Evolutionary conservation across 495 filamentous ascomycete species (phyloP).

Genomic region (Talaromyces adpressus): DNA sequence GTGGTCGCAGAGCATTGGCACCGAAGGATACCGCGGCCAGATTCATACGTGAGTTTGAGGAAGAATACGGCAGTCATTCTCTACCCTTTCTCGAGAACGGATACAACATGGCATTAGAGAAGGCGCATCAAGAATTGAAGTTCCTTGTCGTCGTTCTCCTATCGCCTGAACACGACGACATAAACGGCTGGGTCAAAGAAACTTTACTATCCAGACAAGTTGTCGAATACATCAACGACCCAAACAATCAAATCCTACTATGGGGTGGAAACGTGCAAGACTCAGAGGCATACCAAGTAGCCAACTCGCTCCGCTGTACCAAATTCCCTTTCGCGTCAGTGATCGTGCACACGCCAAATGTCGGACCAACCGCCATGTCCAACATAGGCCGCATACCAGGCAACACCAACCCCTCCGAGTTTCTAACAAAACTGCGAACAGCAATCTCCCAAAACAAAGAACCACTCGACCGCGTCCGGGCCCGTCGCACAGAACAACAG

Average conservation of each 20-base stretch:
- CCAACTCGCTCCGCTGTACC: slow-evolving; percentile 71
- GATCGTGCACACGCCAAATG: slow-evolving; percentile 73
- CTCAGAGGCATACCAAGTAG: slow-evolving; percentile 87
- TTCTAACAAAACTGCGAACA: slow-evolving; percentile 62
- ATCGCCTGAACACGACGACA: slow-evolving; percentile 91
- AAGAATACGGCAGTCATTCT: slow-evolving; percentile 69
- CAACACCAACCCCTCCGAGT: slow-evolving; percentile 54
- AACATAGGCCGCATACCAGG: slow-evolving; percentile 71
- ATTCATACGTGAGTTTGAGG: slow-evolving; percentile 88
- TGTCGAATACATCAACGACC: slow-evolving; percentile 61
- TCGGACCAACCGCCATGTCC: slow-evolving; percentile 79
- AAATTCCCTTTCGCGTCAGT: slow-evolving; percentile 87
- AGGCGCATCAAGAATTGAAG: slow-evolving; percentile 83
- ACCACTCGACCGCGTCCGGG: slow-evolving; percentile 59
- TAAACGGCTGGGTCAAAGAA: slow-evolving; percentile 69
- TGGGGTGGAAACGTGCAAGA: slow-evolving; percentile 93
- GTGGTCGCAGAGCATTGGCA: slow-evolving; percentile 63
- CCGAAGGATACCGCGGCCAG: slow-evolving; percentile 83
- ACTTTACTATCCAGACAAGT: slow-evolving; percentile 74
- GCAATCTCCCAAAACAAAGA: slow-evolving; percentile 64
- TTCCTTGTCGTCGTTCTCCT: slow-evolving; percentile 80
- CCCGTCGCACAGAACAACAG: slow-evolving; percentile 67
- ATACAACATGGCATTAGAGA: slow-evolving; percentile 82
- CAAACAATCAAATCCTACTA: slow-evolving; percentile 67
- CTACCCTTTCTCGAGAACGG: slow-evolving; percentile 76